Percentiles rank a stretch among this genome's conserved stretches.
These are phyloP conservation scores for Blastobotrys capitulatus DNA, from an alignment of 1,139 yeast genomes.

Conservation along the genomic window DNA sequence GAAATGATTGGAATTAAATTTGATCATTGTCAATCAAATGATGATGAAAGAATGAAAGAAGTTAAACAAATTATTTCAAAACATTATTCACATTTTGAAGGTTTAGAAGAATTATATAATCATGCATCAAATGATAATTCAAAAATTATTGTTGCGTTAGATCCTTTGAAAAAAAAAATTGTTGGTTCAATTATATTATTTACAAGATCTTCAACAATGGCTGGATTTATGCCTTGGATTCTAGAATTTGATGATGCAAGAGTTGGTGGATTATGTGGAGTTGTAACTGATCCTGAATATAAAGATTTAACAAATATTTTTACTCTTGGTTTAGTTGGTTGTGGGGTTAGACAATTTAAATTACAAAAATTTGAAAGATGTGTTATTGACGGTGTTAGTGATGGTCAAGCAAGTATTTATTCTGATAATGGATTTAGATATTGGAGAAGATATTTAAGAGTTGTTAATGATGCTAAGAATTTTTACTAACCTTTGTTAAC, in stretches of 20 bases:
- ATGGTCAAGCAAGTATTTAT: constrained; percentile 28
- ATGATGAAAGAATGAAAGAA: constrained; percentile 22
- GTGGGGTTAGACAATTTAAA: constrained; percentile 52
- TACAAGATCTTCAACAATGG: constrained; percentile 43
- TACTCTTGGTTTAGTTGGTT: constrained; percentile 53
- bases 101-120: constrained; percentile 29
- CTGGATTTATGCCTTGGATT: constrained; percentile 50
- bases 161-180: constrained; percentile 49
- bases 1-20: constrained; percentile 57
- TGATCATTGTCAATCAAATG: constrained; percentile 41
- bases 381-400: constrained; percentile 28
- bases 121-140: constrained; percentile 24
- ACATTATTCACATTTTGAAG: constrained; percentile 23
- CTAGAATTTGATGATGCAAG: constrained; percentile 31
- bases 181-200: constrained; percentile 54
- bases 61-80: constrained; percentile 29
- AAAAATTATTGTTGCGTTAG: constrained; percentile 52
- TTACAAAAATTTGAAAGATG: constrained; percentile 31
- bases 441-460: constrained; percentile 24
- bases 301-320: constrained; percentile 50
- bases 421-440: constrained; percentile 26
- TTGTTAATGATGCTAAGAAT: constrained; percentile 4
- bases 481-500: neutral
- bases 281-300: constrained; percentile 52
- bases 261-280: constrained; percentile 54